These are phyloP conservation scores for Hylodesmum podocarpum DNA, from an alignment of 306 rosid genomes.

Conservation along the genomic window DNA sequence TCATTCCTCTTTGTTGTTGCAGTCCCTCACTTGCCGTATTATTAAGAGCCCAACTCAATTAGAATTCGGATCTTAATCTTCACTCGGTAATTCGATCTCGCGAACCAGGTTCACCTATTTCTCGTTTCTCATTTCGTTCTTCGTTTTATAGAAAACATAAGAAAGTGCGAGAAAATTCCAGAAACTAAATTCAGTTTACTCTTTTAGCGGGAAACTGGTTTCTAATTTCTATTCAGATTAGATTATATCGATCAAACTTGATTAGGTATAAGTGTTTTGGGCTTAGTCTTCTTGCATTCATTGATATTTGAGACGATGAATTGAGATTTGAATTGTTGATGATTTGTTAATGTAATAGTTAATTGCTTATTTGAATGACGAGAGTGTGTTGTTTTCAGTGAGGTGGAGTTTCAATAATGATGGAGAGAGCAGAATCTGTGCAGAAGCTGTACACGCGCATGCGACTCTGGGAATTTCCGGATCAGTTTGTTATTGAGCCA, in stretches of 20 bases:
- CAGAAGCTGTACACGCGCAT: constrained; percentile 82
- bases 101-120: constrained; percentile 28
- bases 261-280: constrained; percentile 3
- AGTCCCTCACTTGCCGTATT: neutral
- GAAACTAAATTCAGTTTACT: neutral
- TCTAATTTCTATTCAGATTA: constrained; percentile 10
- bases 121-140: neutral
- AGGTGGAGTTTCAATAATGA: constrained; percentile 50
- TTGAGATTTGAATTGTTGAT: constrained; percentile 15
- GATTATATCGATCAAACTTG: neutral
- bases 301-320: neutral
- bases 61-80: constrained; percentile 30
- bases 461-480: constrained; percentile 96
- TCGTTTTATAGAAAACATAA: too few relatives aligned
- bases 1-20: constrained; percentile 26
- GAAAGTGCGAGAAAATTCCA: constrained; percentile 6
- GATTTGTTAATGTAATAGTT: neutral
- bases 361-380: neutral
- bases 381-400: constrained; percentile 32
- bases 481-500: constrained; percentile 84
- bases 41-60: constrained; percentile 11
- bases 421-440: constrained; percentile 83
- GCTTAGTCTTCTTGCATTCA: neutral
- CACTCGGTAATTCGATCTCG: constrained; percentile 2
- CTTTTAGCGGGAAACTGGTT: constrained; percentile 36